A percentile compares a stretch with the other conserved stretches of the same genome.
phyloP scores from a whole-genome alignment of 768 basidiomycete species.

The Psilocybe cyanescens region DNA sequence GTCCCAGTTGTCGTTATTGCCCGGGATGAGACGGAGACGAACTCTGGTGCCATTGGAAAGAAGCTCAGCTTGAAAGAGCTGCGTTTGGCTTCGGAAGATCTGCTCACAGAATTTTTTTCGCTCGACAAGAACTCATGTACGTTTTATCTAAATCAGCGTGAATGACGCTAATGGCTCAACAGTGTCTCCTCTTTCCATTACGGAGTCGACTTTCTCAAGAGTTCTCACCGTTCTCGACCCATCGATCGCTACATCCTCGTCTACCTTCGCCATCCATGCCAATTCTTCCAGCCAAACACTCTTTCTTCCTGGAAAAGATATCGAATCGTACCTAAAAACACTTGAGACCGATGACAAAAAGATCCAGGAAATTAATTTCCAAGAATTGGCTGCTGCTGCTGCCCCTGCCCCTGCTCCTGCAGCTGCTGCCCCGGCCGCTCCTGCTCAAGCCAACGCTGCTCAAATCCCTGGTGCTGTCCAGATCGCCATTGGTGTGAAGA shows the following conservation, averaged over 20 bases:
- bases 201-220: conserved; percentile 63
- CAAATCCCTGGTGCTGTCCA: conserved; percentile 89
- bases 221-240: conserved; percentile 79
- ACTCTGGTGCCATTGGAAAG: conserved; percentile 76
- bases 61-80: conserved; percentile 86
- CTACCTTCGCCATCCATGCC: conserved; percentile 77
- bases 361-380: conserved; percentile 76
- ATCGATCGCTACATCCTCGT: conserved; percentile 70
- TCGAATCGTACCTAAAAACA: conserved; percentile 69
- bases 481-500: conserved; percentile 93
- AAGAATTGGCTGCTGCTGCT: conserved; percentile 51
- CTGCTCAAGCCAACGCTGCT: conserved; percentile 52
- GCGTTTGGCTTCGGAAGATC: conserved; percentile 83
- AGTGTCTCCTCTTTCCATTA: conserved; percentile 87
- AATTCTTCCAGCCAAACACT: conserved; percentile 71
- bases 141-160: conserved; percentile 33
- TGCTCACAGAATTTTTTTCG: conserved; percentile 82
- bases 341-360: conserved; percentile 71
- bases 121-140: conserved; percentile 85
- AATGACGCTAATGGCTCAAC: conserved; percentile 7
- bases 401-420: conserved; percentile 49
- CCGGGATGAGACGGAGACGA: conserved; percentile 82
- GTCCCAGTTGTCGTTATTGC: conserved; percentile 89
- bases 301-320: conserved; percentile 80
- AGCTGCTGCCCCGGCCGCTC: conserved; percentile 36